A percentile compares a stretch with the other conserved stretches of the same genome.
phyloP scores from a whole-genome alignment of 2,329 filamentous ascomycete species.

The Mycosphaerella sp. region DNA sequence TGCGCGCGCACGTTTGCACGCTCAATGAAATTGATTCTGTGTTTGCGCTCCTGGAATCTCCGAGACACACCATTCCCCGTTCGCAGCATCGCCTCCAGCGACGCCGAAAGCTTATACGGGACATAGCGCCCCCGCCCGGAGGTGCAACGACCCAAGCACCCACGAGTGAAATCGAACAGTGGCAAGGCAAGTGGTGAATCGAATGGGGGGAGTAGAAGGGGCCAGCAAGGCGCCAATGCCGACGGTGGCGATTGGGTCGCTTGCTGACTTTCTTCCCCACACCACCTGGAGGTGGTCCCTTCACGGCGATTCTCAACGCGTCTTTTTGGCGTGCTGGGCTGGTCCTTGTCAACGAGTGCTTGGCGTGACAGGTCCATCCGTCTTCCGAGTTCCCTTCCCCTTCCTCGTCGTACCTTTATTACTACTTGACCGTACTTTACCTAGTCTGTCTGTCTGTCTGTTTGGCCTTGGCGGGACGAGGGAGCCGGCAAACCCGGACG shows the following conservation, averaged over 20 bases:
- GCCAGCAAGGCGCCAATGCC: slow-evolving; percentile 2
- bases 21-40: background rate
- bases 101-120: slow-evolving; percentile 11
- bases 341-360: background rate
- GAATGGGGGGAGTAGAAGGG: background rate
- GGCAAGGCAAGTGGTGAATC: background rate
- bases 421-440: too few relatives aligned
- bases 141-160: slow-evolving; percentile 2
- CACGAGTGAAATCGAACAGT: slow-evolving; percentile 14
- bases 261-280: slow-evolving; percentile 7
- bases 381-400: background rate
- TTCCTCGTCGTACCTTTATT: too few relatives aligned
- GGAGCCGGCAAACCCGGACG: slow-evolving; percentile 1
- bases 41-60: slow-evolving; percentile 1
- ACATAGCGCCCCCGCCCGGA: slow-evolving; percentile 6
- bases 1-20: background rate
- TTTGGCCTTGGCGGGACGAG: background rate
- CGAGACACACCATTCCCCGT: slow-evolving; percentile 13
- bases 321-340: too few relatives aligned
- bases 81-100: slow-evolving; percentile 10
- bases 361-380: background rate
- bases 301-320: slow-evolving; percentile 10
- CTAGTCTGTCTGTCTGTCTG: background rate
- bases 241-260: slow-evolving; percentile 6
- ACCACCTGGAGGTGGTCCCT: slow-evolving; percentile 1